Evolutionary conservation across 768 basidiomycete genomes (phyloP).

Genomic region (Cystofilobasidium ferigula): DNA sequence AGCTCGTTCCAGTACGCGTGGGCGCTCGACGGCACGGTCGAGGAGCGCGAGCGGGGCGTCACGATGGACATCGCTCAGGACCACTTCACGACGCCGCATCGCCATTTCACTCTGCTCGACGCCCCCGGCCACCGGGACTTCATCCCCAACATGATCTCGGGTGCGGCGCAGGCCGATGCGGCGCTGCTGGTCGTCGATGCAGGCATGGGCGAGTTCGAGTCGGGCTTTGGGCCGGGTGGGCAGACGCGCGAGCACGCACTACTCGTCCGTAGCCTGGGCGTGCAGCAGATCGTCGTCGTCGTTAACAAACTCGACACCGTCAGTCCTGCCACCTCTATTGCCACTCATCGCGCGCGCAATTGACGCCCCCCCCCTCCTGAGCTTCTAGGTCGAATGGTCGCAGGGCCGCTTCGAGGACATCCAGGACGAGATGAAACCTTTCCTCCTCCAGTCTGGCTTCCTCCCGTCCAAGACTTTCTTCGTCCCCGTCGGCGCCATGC

Average conservation of each 20-base stretch:
- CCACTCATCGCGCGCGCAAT: not conserved
- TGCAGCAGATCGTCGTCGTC: constrained; percentile 78
- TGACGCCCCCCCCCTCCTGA: not conserved
- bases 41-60: constrained; percentile 93
- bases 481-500: constrained; percentile 79
- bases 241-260: constrained; percentile 92
- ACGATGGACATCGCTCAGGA: constrained; percentile 95
- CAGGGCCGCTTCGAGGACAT: constrained; percentile 77
- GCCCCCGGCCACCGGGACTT: constrained; percentile 97
- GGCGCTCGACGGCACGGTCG: constrained; percentile 83
- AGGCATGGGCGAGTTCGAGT: constrained; percentile 82
- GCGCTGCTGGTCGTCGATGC: constrained; percentile 89
- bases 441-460: constrained; percentile 82
- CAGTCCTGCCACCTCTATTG: constrained; percentile 28
- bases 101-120: constrained; percentile 84
- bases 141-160: constrained; percentile 98
- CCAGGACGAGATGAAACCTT: constrained; percentile 57
- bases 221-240: constrained; percentile 84
- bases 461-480: constrained; percentile 64
- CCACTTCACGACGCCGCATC: constrained; percentile 54
- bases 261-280: constrained; percentile 82
- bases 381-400: constrained; percentile 69
- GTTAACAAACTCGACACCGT: constrained; percentile 94
- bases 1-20: constrained; percentile 96
- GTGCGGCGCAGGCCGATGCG: constrained; percentile 91